Base-by-base conservation (phyloP, 2,329 filamentous ascomycete genomes). In the Fusarium continuum region DNA sequence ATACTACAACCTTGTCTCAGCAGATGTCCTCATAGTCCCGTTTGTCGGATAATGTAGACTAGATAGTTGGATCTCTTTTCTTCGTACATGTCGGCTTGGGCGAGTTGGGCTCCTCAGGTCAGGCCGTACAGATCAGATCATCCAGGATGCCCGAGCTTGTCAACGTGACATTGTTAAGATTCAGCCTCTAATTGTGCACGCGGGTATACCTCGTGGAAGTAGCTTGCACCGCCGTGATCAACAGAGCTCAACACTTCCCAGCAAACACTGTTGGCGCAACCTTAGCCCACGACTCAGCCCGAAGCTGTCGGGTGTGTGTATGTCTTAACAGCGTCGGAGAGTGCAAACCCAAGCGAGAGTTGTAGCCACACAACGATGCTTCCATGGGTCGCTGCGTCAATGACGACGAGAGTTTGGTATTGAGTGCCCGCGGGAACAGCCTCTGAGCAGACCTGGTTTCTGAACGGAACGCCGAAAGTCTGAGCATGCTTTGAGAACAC, bases 71-170 rank as follows among this genome's bases (percentile, higher is more conserved):
- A n/a, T n/a, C n/a, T n/a, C n/a, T n/a, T n/a, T n/a, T n/a, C n/a
- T n/a, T n/a, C n/a, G n/a, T 75, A 77, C 1, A 78, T 56, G 2
- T 80, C 80, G 16, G 82, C 72, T 0, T 76, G 74, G 0, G 80
- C 60, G 50, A 72, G 76, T 62, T 82, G 77, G 2, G 75, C 76
- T 4, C 75, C 72, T n/a, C 69, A 68, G 8, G 80, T 78, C 51
- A 75, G 80, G 44, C 80, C 77, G 55, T 79, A 79, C 1, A 77
- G 73, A 46, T 83, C 80, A 2, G 76, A 68, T 80, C 81, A 82
- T 2, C 75, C 62, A 0, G n/a, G 80, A 3, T 83, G 70, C 6
- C 82, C 63, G 11, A 83, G 61, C 39, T 82, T 80, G 3, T 80
- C 78, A 6, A 79, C 71, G 5, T 79, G 80, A 16, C 75, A 72